Conservation (phyloP, 768 basidiomycete species). For the Calocera viscosa region DNA sequence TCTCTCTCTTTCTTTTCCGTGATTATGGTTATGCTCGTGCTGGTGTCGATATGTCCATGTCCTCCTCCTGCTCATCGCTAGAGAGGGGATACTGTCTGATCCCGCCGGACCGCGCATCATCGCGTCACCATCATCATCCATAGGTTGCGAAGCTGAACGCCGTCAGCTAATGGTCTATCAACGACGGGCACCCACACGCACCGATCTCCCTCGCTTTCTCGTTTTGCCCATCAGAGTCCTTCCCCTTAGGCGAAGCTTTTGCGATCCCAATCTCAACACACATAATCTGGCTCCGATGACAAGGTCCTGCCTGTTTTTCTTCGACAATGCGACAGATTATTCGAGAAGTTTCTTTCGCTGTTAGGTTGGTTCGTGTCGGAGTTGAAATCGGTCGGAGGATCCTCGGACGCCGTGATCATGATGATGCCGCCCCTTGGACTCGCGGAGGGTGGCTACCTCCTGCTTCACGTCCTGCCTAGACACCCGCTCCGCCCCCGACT, state of each 20-base stretch:
- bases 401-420: too few species aligned
- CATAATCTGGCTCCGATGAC: not conserved
- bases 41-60: not conserved
- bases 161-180: not conserved
- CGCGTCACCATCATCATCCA: not conserved
- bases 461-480: too few species aligned
- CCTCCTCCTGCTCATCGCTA: not conserved
- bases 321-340: not conserved
- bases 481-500: too few species aligned
- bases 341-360: not conserved
- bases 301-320: not conserved
- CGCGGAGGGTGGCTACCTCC: too few species aligned
- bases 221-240: not conserved
- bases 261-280: not conserved
- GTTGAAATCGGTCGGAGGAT: not conserved
- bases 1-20: not conserved
- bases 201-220: not conserved
- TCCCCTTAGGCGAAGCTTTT: not conserved
- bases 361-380: not conserved
- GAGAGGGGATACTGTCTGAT: not conserved
- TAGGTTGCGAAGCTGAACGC: not conserved
- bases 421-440: too few species aligned
- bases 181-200: not conserved
- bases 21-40: not conserved
- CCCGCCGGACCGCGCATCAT: not conserved